Evolutionary conservation across 768 basidiomycete species (phyloP).

Genomic region (Mycena rebaudengoi): DNA sequence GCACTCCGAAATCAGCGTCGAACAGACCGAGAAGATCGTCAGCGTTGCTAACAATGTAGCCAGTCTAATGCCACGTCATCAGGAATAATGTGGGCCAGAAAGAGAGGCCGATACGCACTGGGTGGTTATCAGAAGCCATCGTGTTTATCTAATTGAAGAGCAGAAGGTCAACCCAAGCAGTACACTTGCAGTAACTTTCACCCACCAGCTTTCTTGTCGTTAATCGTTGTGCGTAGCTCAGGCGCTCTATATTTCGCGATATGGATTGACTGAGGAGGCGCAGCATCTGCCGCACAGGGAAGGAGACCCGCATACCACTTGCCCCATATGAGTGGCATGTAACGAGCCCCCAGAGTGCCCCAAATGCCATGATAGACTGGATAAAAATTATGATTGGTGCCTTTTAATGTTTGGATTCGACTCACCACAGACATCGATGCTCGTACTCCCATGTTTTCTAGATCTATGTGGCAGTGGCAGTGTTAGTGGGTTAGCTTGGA

Average conservation of each 20-base stretch:
- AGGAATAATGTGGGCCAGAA: neutral
- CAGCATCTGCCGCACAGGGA: constrained; percentile 85
- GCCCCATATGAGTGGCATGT: constrained; percentile 81
- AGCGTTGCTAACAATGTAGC: constrained; percentile 82
- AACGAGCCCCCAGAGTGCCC: constrained; percentile 81
- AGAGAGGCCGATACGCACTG: constrained; percentile 43
- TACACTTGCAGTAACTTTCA: constrained; percentile 9
- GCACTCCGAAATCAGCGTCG: constrained; percentile 79
- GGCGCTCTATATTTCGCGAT: constrained; percentile 79
- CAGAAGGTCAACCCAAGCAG: neutral
- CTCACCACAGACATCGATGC: constrained; percentile 87
- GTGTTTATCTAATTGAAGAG: constrained; percentile 68
- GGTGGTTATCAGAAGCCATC: constrained; percentile 69
- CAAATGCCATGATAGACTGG: constrained; percentile 83
- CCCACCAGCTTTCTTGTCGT: constrained; percentile 80
- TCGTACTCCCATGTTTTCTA: constrained; percentile 83
- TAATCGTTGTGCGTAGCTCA: constrained; percentile 79
- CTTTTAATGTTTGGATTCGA: constrained; percentile 9
- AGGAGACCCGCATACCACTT: constrained; percentile 86
- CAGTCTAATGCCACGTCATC: constrained; percentile 48
- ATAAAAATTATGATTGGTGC: neutral
- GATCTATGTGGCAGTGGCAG: constrained; percentile 51
- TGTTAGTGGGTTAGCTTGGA: neutral
- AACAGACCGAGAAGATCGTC: constrained; percentile 82
- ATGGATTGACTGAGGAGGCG: constrained; percentile 82